Conservation (phyloP, 805 yeast species). For the Candida koratica region DNA sequence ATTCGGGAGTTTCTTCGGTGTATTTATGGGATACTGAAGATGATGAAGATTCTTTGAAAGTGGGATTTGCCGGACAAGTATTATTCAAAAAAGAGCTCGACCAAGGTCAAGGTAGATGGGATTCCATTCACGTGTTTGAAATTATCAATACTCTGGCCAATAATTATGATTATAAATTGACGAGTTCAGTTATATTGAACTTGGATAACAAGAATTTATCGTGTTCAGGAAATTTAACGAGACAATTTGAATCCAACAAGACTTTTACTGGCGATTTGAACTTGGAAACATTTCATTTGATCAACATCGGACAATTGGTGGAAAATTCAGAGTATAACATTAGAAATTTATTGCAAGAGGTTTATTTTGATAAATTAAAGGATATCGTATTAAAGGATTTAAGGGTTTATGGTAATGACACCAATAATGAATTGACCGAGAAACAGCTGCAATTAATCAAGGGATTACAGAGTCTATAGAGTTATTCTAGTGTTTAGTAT, state of each 20-base stretch:
- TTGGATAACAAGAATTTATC: conserved; percentile 39
- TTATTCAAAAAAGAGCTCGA: conserved; percentile 69
- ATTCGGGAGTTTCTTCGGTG: conserved; percentile 77
- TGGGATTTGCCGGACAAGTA: conserved; percentile 87
- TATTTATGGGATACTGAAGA: conserved; percentile 87
- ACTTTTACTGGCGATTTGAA: conserved; percentile 26
- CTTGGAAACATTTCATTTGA: conserved; percentile 65
- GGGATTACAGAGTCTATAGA: conserved; percentile 27
- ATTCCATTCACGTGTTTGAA: conserved; percentile 90
- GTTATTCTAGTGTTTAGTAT: neutral
- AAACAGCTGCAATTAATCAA: conserved; percentile 36
- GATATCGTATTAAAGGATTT: conserved; percentile 62
- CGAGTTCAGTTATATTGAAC: conserved; percentile 84
- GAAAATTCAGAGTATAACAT: conserved; percentile 87
- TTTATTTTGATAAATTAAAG: conserved; percentile 90
- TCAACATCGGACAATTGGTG: conserved; percentile 77
- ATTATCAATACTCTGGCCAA: conserved; percentile 41
- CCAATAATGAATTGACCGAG: conserved; percentile 27
- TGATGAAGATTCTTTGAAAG: conserved; percentile 29
- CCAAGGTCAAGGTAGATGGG: conserved; percentile 67
- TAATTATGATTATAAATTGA: conserved; percentile 58
- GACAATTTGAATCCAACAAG: conserved; percentile 66
- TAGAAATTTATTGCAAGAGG: conserved; percentile 85
- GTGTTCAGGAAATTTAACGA: conserved; percentile 78
- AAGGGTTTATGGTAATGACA: conserved; percentile 33